Base-by-base conservation (phyloP, 176 grass and related monocot genomes). In the Rhynchospora tenuis region DNA sequence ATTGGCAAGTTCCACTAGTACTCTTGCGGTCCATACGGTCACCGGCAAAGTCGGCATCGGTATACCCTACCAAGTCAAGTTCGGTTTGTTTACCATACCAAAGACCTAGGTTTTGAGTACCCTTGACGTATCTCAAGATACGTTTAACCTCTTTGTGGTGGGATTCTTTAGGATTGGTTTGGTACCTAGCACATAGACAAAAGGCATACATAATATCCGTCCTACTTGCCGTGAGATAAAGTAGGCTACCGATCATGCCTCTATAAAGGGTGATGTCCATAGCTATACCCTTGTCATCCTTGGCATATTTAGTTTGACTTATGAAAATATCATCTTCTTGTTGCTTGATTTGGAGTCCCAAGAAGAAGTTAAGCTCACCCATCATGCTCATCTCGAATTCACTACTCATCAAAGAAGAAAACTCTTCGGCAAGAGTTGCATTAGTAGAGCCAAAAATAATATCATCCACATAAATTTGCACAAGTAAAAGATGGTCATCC, bases 381-480 rank as follows among this genome's bases (percentile, higher is more conserved):
- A 81, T 60, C 54, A 81, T 81, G 20, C 50, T 81, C 54, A 63
- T 81, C 11, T 58, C 52, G 31, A 81, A 81, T 14, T 81, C 48
- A 61, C 50, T 29, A 29, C 33, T 5, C 20, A 81, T 81, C 17
- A 22, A 31, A 28, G 28, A 7, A 20, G 19, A 24, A 58, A 80
- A 80, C 56, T 80, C 50, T 60, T 81, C 14, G 22, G 23, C 24
- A 54, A 81, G 28, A 15, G 5, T 57, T 57, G 23, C 4, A 31
- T 81, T 60, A 59, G 9, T 38, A 63, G 52, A 54, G 17, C 52
- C 50, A 38, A 81, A 81, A 9, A 81, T 81, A 61, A 81, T 81
- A 62, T 81, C 52, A 60, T 81, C 20, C 7, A 81, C n/a, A 33
- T 81, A 81, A 81, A 81, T 81, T 81, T 62, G 0, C 20, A 81